These are phyloP conservation scores for Curvularia sp. DNA, from an alignment of 2,329 filamentous ascomycete genomes.

Conservation along the genomic window DNA sequence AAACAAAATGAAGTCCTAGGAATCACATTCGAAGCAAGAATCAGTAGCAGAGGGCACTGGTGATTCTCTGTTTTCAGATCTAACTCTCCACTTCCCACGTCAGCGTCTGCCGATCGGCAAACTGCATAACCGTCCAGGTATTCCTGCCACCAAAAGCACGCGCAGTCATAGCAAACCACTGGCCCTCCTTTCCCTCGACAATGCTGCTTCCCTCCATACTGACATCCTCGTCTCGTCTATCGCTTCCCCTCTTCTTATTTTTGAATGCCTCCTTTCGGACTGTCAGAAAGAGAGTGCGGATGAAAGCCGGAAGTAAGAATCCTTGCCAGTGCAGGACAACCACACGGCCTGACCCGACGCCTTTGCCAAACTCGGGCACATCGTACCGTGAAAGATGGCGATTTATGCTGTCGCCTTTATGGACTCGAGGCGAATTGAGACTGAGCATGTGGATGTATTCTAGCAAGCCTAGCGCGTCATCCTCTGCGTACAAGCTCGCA, in stretches of 20 bases:
- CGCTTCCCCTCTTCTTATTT: slow-evolving; percentile 15
- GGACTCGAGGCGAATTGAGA: slow-evolving; percentile 70
- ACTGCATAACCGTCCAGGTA: slow-evolving; percentile 46
- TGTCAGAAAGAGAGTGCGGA: slow-evolving; percentile 38
- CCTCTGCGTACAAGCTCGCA: slow-evolving; percentile 60
- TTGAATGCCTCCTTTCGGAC: slow-evolving; percentile 33
- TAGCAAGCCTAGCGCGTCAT: slow-evolving; percentile 70
- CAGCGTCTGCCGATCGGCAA: slow-evolving; percentile 42
- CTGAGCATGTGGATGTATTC: slow-evolving; percentile 78
- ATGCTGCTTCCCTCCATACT: slow-evolving; percentile 13
- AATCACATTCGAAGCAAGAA: not conserved
- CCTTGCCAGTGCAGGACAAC: slow-evolving; percentile 54
- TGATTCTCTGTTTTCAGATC: not conserved
- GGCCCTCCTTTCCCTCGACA: slow-evolving; percentile 21
- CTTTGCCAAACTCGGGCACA: slow-evolving; percentile 57
- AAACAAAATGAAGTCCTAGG: not conserved
- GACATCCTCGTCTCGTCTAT: slow-evolving; percentile 20
- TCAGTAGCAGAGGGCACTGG: not conserved
- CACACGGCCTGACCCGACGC: slow-evolving; percentile 31
- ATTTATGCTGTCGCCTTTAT: slow-evolving; percentile 66
- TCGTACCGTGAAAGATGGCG: slow-evolving; percentile 73
- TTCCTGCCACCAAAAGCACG: slow-evolving; percentile 39
- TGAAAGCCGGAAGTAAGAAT: slow-evolving; percentile 50
- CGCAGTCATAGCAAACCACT: slow-evolving; percentile 45
- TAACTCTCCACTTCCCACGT: slow-evolving; percentile 43